Percentiles rank a stretch among this genome's conserved stretches.
Conservation (phyloP, 495 filamentous ascomycete genomes). For the Xylaria castorea region DNA sequence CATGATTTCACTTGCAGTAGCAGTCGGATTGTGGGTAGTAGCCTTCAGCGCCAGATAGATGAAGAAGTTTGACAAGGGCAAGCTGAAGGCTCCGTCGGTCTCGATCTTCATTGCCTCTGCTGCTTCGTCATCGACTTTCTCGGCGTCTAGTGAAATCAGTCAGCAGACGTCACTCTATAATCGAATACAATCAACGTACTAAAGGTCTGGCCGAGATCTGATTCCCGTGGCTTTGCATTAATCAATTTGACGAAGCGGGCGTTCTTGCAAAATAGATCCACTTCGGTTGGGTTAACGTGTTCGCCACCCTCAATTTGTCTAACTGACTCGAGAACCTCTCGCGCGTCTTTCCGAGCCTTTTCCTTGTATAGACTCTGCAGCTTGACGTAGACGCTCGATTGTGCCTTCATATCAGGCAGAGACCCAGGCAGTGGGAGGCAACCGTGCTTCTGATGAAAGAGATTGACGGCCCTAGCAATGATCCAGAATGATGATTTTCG, state of each 20-base stretch:
- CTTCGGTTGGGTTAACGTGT: slow-evolving; percentile 72
- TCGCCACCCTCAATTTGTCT: slow-evolving; percentile 61
- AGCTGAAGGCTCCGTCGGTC: slow-evolving; percentile 41
- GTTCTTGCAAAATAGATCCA: slow-evolving; percentile 95
- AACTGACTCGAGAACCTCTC: slow-evolving; percentile 76
- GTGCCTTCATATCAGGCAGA: slow-evolving; percentile 97
- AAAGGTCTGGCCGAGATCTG: slow-evolving; percentile 40
- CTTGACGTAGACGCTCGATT: slow-evolving; percentile 87
- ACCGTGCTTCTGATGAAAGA: slow-evolving; percentile 73
- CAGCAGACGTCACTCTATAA: slow-evolving; percentile 27
- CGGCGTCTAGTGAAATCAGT: slow-evolving; percentile 30
- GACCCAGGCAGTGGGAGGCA: slow-evolving; percentile 84
- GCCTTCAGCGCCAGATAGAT: slow-evolving; percentile 79
- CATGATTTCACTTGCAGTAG: slow-evolving; percentile 55
- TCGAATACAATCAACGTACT: slow-evolving; percentile 30
- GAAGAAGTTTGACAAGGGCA: slow-evolving; percentile 71
- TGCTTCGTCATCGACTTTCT: slow-evolving; percentile 52
- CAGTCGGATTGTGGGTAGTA: slow-evolving; percentile 49
- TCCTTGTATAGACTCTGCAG: slow-evolving; percentile 94
- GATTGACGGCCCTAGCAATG: slow-evolving; percentile 78
- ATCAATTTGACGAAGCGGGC: slow-evolving; percentile 92
- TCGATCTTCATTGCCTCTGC: slow-evolving; percentile 45
- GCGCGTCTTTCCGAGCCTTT: slow-evolving; percentile 81
- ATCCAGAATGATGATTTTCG: slow-evolving; percentile 78
- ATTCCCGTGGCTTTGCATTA: slow-evolving; percentile 46